phyloP scores from a whole-genome alignment of 345 rosid species.

The Bruguiera parviflora region DNA sequence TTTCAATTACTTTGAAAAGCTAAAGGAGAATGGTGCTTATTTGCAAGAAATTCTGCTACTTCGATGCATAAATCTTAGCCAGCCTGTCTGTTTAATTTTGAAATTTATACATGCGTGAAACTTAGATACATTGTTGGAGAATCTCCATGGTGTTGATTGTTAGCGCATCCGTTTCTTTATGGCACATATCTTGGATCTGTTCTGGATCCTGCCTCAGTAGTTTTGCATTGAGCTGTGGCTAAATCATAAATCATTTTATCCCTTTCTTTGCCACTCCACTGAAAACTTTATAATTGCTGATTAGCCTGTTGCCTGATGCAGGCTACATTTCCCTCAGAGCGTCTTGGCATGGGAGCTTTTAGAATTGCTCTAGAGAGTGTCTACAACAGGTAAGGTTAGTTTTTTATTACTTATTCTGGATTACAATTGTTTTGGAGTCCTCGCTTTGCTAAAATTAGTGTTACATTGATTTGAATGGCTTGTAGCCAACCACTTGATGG shows the following conservation, averaged over 20 bases:
- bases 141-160: neutral
- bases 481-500: neutral
- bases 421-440: neutral
- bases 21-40: neutral
- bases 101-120: neutral
- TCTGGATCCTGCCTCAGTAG: neutral
- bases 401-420: neutral
- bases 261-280: neutral
- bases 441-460: neutral
- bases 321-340: conserved; percentile 43
- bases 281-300: neutral
- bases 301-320: conserved; percentile 13
- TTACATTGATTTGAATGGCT: neutral
- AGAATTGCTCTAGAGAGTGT: conserved; percentile 45
- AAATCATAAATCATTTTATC: neutral
- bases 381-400: conserved; percentile 40
- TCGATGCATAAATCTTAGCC: neutral
- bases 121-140: neutral
- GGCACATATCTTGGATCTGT: neutral
- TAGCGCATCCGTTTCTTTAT: neutral
- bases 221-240: neutral
- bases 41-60: neutral
- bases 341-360: conserved; percentile 51
- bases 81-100: neutral
- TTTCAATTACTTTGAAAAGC: too few relatives aligned